A percentile compares a stretch with the other conserved stretches of the same genome.
phyloP scores from a whole-genome alignment of 352 stramenopile genomes.

The Globisporangium apiculatum region DNA sequence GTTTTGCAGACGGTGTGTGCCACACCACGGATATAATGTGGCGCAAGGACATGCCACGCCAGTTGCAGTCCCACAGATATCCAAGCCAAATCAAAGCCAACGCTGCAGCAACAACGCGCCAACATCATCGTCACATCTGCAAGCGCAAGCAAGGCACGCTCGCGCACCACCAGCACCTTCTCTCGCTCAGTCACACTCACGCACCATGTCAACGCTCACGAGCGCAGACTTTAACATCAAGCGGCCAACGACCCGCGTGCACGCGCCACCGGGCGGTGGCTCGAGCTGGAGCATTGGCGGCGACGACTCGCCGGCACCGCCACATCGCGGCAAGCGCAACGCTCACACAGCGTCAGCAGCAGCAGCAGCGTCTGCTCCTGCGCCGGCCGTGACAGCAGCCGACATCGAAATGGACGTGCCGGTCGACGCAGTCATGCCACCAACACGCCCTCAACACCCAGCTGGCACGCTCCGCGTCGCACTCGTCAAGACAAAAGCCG shows the following conservation, averaged over 20 bases:
- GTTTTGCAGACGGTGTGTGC: too few relatives aligned
- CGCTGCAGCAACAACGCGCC: neutral
- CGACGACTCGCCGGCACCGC: slow-evolving; percentile 19
- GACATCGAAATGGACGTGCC: slow-evolving; percentile 1
- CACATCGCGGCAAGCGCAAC: slow-evolving; percentile 17
- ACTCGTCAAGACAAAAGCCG: slow-evolving; percentile 67
- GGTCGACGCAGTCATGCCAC: neutral
- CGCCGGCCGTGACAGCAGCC: slow-evolving; percentile 14
- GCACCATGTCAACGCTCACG: slow-evolving; percentile 74
- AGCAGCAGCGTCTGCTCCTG: slow-evolving; percentile 16
- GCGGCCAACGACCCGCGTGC: slow-evolving; percentile 74
- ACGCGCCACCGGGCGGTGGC: slow-evolving; percentile 70
- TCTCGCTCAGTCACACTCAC: neutral
- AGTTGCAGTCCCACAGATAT: neutral
- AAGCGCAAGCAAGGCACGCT: too few relatives aligned
- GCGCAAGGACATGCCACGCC: too few relatives aligned
- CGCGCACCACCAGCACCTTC: too few relatives aligned
- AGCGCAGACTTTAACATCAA: slow-evolving; percentile 82
- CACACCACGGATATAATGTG: too few relatives aligned
- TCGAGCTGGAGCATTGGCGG: slow-evolving; percentile 73
- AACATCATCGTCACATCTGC: neutral
- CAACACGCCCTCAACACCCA: slow-evolving; percentile 6
- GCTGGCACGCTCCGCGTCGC: slow-evolving; percentile 36
- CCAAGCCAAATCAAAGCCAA: neutral
- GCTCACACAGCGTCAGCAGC: neutral